phyloP scores from a whole-genome alignment of 768 basidiomycete species.

The Pleurotus djamor region DNA sequence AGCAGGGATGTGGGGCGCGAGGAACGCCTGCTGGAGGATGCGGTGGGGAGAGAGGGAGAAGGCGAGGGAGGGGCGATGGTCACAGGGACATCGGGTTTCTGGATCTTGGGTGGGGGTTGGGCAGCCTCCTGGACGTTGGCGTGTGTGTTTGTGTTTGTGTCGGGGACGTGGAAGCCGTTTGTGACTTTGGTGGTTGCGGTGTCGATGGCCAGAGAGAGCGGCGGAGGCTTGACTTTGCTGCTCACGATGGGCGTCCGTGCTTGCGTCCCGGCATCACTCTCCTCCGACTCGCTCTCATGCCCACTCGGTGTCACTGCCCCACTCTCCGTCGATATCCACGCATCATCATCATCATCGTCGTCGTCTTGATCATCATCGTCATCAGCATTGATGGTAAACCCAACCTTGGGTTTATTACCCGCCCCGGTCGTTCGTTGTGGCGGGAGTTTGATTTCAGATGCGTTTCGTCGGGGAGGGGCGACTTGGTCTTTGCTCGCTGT shows the following conservation, averaged over 20 bases:
- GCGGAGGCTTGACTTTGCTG: constrained; percentile 8
- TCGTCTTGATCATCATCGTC: constrained; percentile 29
- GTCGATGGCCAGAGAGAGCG: neutral
- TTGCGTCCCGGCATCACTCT: constrained; percentile 28
- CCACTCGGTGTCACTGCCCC: constrained; percentile 67
- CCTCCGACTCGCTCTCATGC: constrained; percentile 42
- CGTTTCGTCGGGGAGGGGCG: constrained; percentile 17
- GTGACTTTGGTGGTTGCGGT: neutral
- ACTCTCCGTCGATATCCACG: constrained; percentile 79
- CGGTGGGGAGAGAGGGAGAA: constrained; percentile 20
- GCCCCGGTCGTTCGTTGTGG: constrained; percentile 16
- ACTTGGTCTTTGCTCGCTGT: neutral
- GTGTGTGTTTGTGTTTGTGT: neutral
- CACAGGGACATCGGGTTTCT: neutral
- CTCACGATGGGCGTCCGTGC: constrained; percentile 9
- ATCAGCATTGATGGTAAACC: constrained; percentile 60
- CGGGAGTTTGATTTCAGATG: constrained; percentile 11
- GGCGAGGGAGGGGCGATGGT: neutral
- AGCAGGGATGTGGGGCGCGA: constrained; percentile 64
- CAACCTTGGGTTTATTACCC: constrained; percentile 40
- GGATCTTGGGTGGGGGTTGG: neutral
- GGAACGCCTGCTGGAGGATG: constrained; percentile 35
- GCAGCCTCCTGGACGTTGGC: neutral
- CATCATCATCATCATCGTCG: constrained; percentile 57
- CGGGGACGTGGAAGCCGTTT: neutral